These are phyloP conservation scores for Metarhizium brunneum DNA, from an alignment of 2,329 filamentous ascomycete genomes.

Conservation along the genomic window DNA sequence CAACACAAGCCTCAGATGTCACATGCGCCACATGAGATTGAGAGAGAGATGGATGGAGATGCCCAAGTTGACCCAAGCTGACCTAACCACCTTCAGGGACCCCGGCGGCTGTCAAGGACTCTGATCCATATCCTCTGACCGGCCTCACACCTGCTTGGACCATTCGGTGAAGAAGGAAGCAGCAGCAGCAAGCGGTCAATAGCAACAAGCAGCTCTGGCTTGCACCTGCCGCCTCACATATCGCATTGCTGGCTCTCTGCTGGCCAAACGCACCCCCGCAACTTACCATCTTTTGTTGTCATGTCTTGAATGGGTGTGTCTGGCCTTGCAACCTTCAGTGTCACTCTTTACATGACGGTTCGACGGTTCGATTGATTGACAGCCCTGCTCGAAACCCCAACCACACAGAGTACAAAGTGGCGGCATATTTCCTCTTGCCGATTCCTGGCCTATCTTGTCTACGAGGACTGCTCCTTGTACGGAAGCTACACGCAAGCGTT, in stretches of 20 bases:
- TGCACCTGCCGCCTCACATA: neutral
- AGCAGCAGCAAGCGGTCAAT: neutral
- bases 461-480: neutral
- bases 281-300: slow-evolving; percentile 2
- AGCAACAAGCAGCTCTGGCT: neutral
- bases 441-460: slow-evolving; percentile 1
- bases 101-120: neutral
- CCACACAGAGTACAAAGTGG: neutral
- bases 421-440: slow-evolving; percentile 1
- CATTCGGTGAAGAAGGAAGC: neutral
- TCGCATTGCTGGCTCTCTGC: neutral
- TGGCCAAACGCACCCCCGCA: slow-evolving; percentile 3
- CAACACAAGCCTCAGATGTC: neutral
- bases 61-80: neutral
- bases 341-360: slow-evolving; percentile 12
- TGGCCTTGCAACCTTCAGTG: slow-evolving; percentile 10
- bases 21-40: neutral
- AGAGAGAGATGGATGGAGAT: no score
- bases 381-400: slow-evolving; percentile 2
- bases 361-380: slow-evolving; percentile 9
- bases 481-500: neutral
- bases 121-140: neutral
- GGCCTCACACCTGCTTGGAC: neutral
- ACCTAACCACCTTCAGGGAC: neutral
- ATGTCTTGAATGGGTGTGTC: slow-evolving; percentile 6